Evolutionary conservation across 129 eudicot species (phyloP), one percentile per base, ranked within the genome.

Genomic region (Lonicera japonica): DNA sequence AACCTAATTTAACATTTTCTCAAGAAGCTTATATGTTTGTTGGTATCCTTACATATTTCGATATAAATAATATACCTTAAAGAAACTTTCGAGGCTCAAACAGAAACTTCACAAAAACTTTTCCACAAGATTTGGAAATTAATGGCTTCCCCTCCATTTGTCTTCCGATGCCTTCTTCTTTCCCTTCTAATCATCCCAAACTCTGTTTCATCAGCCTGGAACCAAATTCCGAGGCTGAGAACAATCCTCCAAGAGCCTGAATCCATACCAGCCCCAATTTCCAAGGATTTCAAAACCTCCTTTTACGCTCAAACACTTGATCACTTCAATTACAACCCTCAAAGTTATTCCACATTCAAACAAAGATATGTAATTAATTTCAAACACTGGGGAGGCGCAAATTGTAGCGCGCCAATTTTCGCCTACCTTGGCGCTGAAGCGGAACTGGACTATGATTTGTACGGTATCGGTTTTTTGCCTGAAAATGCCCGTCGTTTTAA

Each of bases 381-480:
- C 22, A 74, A 76, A 64, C 52, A 86, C 58, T 90, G 95, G 91
- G 85, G 89, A 20, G 97, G 91, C 0, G 64, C 84, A 1, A 13
- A 45, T 5, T 56, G 68, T 1, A 75, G 48, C 25, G 78, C 97
- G 1, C 92, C 95, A 0, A 86, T 86, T 9, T 70, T 89, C 14
- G 97, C 58, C 1, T 83, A 73, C 53, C 80, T 89, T 68, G 97
- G 97, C 0, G 86, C 77, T 4, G 89, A 90, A 71, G 71, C 40
- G 6, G 51, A 91, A 11, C n/a, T 86, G 20, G 76, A 73, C 10
- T 3, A 1, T 17, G 79, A 75, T 38, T 15, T 58, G 0, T 7
- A 11, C 1, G 64, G 13, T 43, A 69, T 71, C 19, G 85, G 85
- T 16, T 72, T 80, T 53, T 63, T 81, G 19, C 10, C 25, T 0